Evolutionary conservation across 164 flowering plant genomes (phyloP).

Genomic region (Liquidambar formosana): DNA sequence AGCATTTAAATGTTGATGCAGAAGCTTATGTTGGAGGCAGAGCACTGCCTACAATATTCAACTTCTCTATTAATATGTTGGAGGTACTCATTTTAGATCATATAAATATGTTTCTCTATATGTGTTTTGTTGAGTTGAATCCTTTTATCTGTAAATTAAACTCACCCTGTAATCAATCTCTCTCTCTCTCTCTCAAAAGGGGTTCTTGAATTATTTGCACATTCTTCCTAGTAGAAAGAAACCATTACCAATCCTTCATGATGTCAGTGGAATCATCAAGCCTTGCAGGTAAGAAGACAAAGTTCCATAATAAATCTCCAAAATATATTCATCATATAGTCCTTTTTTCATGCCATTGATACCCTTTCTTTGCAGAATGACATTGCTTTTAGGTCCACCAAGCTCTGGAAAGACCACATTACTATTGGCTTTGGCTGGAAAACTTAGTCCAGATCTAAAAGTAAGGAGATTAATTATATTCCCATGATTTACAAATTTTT

Average conservation of each 20-base stretch:
- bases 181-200: conserved; percentile 29
- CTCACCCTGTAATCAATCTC: not conserved
- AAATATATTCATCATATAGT: not conserved
- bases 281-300: conserved; percentile 42
- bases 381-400: conserved; percentile 59
- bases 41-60: conserved; percentile 61
- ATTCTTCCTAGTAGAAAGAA: conserved; percentile 55
- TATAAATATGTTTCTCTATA: not conserved
- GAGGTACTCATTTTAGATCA: conserved; percentile 41
- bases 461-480: conserved; percentile 17
- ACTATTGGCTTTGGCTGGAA: conserved; percentile 47
- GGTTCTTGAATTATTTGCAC: conserved; percentile 42
- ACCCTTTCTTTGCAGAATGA: conserved; percentile 32
- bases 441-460: conserved; percentile 36
- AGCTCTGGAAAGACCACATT: conserved; percentile 52
- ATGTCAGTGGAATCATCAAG: conserved; percentile 68
- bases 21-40: conserved; percentile 59
- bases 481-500: not conserved
- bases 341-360: not conserved
- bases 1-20: conserved; percentile 47
- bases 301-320: not conserved
- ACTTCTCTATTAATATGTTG: conserved; percentile 40
- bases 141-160: too few relatives aligned
- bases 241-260: conserved; percentile 46
- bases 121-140: not conserved